Conservation (phyloP, 2,329 filamentous ascomycete species). For the Waltergamsia citrina region DNA sequence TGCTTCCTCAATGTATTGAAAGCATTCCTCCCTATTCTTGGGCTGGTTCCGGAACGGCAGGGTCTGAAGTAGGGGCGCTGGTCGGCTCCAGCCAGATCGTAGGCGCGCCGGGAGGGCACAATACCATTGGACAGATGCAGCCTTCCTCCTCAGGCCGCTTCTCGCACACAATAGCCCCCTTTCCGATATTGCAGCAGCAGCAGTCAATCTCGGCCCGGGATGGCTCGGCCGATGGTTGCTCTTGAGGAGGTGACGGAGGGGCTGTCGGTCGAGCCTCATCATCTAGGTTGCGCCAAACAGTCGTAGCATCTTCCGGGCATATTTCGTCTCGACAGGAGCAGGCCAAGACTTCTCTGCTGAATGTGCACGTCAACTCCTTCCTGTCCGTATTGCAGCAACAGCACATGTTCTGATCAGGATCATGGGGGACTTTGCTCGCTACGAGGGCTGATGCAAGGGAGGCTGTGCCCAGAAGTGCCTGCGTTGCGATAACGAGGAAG, state of each 20-base stretch:
- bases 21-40: no score
- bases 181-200: conserved; percentile 10
- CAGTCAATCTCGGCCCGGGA: conserved; percentile 6
- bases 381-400: conserved; percentile 22
- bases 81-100: conserved; percentile 7
- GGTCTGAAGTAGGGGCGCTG: not conserved
- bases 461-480: conserved; percentile 6
- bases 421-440: not conserved
- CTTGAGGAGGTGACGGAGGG: not conserved
- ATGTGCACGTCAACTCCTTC: conserved; percentile 14
- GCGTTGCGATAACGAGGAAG: conserved; percentile 10
- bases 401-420: conserved; percentile 13
- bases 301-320: conserved; percentile 13
- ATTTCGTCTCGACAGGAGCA: conserved; percentile 17
- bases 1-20: no score
- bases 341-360: conserved; percentile 6
- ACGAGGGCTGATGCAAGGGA: conserved; percentile 9
- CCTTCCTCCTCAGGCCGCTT: conserved; percentile 3
- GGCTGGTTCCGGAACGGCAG: no score
- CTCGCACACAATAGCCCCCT: conserved; percentile 5
- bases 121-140: conserved; percentile 6
- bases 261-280: not conserved
- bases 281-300: conserved; percentile 5
- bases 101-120: conserved; percentile 10
- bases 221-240: not conserved